Percentiles rank a stretch among this genome's conserved stretches.
phyloP scores from a whole-genome alignment of 2,329 filamentous ascomycete genomes.

The Alternaria atra region DNA sequence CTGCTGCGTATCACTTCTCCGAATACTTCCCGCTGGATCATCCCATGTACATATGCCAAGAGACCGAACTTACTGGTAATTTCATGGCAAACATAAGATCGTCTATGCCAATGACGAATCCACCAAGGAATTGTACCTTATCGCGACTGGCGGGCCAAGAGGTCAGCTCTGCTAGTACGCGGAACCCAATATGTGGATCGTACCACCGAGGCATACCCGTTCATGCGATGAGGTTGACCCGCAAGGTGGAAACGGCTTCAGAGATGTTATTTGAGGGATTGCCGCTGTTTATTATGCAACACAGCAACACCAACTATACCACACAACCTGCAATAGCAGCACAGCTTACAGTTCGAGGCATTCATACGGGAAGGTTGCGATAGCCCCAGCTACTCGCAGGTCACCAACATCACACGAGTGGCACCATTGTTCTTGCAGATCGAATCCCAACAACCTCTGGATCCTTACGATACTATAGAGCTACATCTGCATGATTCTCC shows the following conservation, averaged over 20 bases:
- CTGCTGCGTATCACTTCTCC: not conserved
- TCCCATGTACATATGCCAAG: not conserved
- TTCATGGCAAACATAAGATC: not conserved
- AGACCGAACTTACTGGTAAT: not conserved
- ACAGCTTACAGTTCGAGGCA: no score
- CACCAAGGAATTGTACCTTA: not conserved
- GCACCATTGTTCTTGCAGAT: not conserved
- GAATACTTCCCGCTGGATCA: not conserved
- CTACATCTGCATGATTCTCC: not conserved
- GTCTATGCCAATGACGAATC: not conserved
- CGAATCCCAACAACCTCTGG: not conserved
- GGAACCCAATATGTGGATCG: not conserved
- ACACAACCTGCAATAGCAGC: no score
- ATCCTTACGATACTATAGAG: not conserved
- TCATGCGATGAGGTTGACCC: not conserved
- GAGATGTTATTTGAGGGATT: not conserved
- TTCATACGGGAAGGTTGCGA: not conserved
- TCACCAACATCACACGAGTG: not conserved
- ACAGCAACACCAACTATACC: not conserved
- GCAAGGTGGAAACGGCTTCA: not conserved
- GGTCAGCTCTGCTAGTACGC: not conserved
- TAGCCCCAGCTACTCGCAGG: not conserved
- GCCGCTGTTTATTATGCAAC: not conserved
- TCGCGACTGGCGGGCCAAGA: constrained; percentile 1
- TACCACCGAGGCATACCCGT: not conserved